Conservation (phyloP, 2,329 filamentous ascomycete species). For the Cryphonectria naterciae region DNA sequence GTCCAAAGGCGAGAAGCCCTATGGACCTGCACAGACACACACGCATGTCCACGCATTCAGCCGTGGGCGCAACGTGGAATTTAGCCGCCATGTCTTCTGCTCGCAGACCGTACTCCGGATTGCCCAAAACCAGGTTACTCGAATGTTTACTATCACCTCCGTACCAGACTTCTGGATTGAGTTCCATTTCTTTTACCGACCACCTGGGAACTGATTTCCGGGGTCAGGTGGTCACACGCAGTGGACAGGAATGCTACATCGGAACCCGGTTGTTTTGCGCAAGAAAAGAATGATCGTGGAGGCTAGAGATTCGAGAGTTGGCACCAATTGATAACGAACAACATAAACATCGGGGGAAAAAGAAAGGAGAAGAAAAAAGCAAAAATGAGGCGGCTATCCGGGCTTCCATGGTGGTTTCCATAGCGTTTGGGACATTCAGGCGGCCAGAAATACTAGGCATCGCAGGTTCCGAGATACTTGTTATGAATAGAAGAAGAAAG, state of each 20-base stretch:
- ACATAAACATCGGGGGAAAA: too few relatives aligned
- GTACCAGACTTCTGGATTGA: background rate
- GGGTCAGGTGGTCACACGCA: background rate
- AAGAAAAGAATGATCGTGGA: too few relatives aligned
- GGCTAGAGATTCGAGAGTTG: background rate
- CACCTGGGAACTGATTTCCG: background rate
- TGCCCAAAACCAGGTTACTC: conserved; percentile 2
- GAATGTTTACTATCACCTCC: background rate
- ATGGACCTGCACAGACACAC: background rate
- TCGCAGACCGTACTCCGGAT: background rate
- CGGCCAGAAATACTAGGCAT: too few relatives aligned
- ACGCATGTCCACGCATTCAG: background rate
- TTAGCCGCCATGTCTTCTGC: background rate
- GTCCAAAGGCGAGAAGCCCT: background rate
- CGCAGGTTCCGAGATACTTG: too few relatives aligned
- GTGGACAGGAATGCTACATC: background rate
- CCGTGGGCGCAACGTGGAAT: conserved; percentile 2
- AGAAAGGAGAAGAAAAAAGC: too few relatives aligned
- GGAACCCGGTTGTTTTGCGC: too few relatives aligned
- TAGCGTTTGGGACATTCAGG: too few relatives aligned
- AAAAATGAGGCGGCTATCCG: too few relatives aligned
- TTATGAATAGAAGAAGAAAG: too few relatives aligned
- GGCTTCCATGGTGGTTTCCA: too few relatives aligned
- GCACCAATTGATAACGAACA: too few relatives aligned
- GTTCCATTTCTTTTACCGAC: background rate